These are phyloP conservation scores for Trypanosoma theileri DNA, from an alignment of 208 protist genomes.

Conservation along the genomic window DNA sequence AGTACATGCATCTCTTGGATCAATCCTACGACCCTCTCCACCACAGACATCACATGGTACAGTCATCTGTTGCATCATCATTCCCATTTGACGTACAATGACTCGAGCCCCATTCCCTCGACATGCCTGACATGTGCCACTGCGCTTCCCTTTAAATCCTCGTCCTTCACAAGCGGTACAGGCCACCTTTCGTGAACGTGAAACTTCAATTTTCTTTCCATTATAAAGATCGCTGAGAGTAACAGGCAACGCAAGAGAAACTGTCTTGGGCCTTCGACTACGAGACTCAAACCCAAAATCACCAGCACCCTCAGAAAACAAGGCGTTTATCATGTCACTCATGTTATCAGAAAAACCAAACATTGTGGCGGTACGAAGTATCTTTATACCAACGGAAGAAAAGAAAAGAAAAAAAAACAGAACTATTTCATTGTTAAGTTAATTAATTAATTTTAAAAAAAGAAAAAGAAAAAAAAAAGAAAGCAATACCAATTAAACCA, in stretches of 20 bases:
- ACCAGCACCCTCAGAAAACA: slow-evolving; percentile 18
- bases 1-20: slow-evolving; percentile 87
- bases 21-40: slow-evolving; percentile 84
- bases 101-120: slow-evolving; percentile 89
- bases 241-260: slow-evolving; percentile 45
- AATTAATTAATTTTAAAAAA: not conserved
- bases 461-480: slow-evolving; percentile 4
- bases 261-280: slow-evolving; percentile 26
- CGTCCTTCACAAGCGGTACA: slow-evolving; percentile 71
- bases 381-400: not conserved
- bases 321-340: slow-evolving; percentile 36
- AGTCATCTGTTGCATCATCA: slow-evolving; percentile 95
- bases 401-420: not conserved
- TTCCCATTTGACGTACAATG: slow-evolving; percentile 92
- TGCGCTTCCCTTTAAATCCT: slow-evolving; percentile 41
- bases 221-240: slow-evolving; percentile 82
- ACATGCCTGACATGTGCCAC: slow-evolving; percentile 78
- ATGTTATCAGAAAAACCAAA: slow-evolving; percentile 42
- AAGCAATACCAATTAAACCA: not conserved
- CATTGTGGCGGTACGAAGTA: slow-evolving; percentile 26
- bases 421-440: not conserved
- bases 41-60: slow-evolving; percentile 88
- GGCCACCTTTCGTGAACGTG: slow-evolving; percentile 36
- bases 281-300: slow-evolving; percentile 17
- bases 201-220: slow-evolving; percentile 59